A percentile compares a stretch with the other conserved stretches of the same genome.
Evolutionary conservation across 2,329 filamentous ascomycete genomes (phyloP).

Genomic region (Madurella mycetomatis): DNA sequence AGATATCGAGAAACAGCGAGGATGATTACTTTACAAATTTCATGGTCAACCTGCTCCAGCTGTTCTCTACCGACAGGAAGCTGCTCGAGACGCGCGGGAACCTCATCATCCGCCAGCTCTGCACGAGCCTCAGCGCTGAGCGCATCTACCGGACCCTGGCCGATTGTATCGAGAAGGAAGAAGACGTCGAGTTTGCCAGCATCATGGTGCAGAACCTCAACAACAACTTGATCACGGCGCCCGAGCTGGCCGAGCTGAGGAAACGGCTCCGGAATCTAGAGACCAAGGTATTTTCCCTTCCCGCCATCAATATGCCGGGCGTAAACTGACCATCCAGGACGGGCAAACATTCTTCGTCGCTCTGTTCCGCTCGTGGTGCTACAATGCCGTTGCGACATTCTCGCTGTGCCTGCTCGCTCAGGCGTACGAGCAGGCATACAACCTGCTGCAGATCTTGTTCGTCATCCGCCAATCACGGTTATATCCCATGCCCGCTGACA

Average conservation of each 20-base stretch:
- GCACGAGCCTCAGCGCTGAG: constrained; percentile 86
- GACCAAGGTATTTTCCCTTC: constrained; percentile 55
- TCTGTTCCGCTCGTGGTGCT: constrained; percentile 94
- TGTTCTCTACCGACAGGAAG: constrained; percentile 91
- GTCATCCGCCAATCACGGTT: constrained; percentile 28
- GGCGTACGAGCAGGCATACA: constrained; percentile 96
- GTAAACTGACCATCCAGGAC: constrained; percentile 50
- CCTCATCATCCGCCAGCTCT: constrained; percentile 91
- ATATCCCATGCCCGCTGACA: constrained; percentile 13
- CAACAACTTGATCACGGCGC: constrained; percentile 97
- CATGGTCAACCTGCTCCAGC: constrained; percentile 92
- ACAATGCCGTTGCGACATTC: constrained; percentile 96
- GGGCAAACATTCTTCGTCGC: constrained; percentile 94
- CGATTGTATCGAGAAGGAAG: constrained; percentile 95
- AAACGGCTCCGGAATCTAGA: constrained; percentile 89
- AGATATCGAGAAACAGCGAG: constrained; percentile 94
- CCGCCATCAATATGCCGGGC: not conserved
- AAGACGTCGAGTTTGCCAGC: constrained; percentile 96
- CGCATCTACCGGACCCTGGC: constrained; percentile 93
- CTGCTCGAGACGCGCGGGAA: constrained; percentile 90
- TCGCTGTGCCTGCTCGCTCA: constrained; percentile 92
- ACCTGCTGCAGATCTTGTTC: constrained; percentile 91
- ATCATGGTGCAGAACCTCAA: constrained; percentile 99
- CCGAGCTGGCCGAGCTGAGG: constrained; percentile 83
- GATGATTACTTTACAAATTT: constrained; percentile 97